Evolutionary conservation across 192 early-diverging fungal genomes (phyloP).

Genomic region (Backusella luteola): DNA sequence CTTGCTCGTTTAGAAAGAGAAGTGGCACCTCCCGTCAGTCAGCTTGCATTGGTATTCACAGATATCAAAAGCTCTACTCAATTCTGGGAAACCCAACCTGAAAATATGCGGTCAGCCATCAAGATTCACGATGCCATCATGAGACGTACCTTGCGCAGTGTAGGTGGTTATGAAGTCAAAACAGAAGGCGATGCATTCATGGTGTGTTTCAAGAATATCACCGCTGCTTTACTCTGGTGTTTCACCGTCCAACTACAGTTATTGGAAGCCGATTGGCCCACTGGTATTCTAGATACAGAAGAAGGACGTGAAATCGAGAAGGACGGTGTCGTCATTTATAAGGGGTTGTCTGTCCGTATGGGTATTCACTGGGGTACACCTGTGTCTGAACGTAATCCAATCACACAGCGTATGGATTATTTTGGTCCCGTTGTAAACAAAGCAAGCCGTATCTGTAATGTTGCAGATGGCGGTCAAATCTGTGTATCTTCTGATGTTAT

Average conservation of each 20-base stretch:
- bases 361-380: conserved; percentile 92
- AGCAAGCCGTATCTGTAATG: conserved; percentile 76
- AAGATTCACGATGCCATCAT: conserved; percentile 84
- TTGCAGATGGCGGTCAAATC: conserved; percentile 89
- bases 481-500: conserved; percentile 81
- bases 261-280: conserved; percentile 83
- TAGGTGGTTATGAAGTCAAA: conserved; percentile 94
- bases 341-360: conserved; percentile 89
- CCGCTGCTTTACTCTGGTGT: conserved; percentile 84
- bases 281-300: conserved; percentile 72
- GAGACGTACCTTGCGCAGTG: conserved; percentile 75
- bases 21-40: conserved; percentile 80
- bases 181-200: conserved; percentile 96
- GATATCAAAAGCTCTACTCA: conserved; percentile 94
- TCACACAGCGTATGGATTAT: conserved; percentile 94
- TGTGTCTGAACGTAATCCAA: conserved; percentile 83
- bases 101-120: conserved; percentile 85
- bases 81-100: conserved; percentile 85
- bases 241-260: conserved; percentile 83
- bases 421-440: conserved; percentile 94
- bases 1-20: conserved; percentile 69
- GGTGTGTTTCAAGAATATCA: conserved; percentile 84
- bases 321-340: conserved; percentile 68
- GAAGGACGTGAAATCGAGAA: conserved; percentile 76
- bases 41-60: conserved; percentile 87